Evolutionary conservation across 305 asterid genomes (phyloP), one percentile per base, ranked within the genome.

Genomic region (Striga hermonthica): DNA sequence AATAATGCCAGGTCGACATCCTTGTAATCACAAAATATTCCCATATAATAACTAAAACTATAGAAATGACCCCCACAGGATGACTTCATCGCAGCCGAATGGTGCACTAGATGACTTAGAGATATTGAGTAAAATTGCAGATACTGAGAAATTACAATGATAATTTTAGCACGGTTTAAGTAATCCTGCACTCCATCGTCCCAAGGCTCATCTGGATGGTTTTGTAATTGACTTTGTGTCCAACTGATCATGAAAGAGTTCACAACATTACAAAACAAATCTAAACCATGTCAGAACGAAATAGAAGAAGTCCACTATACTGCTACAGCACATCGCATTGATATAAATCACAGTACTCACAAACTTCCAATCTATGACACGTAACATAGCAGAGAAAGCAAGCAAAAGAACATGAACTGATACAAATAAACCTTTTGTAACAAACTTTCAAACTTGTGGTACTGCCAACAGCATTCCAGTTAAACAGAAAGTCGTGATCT

Each of bases 141-240:
- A 22, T 22, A 22, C 31, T 22, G 31, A 22, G 31, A 9, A 49
- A 34, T 70, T 80, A 93, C 99, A 96, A 76, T 76, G 77, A 93
- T 84, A 75, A 68, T 73, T 74, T 80, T 80, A 67, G 97, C 82
- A 72, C 90, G 99, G 79, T 75, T 83, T 63, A 88, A 72, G 79
- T 93, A 93, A 76, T 90, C 99, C 74, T 83, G 88, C 57, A 78
- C 76, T 70, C 97, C 99, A 64, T 90, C 99, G 72, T 86, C 96
- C 99, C 99, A 90, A 54, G 90, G 96, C 82, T 90, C 99, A 72
- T 93, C 97, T 16, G 99, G 97, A 72, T 93, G 92, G 78, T 86
- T 80, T 71, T 82, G 82, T 64, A 93, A 56, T 71, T 88, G 99
- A 34, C 75, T 68, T 80, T 86, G 95, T 68, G 90, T 81, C 99